Base-by-base conservation (phyloP, 1,139 yeast genomes). In the Ashbya aceris region DNA sequence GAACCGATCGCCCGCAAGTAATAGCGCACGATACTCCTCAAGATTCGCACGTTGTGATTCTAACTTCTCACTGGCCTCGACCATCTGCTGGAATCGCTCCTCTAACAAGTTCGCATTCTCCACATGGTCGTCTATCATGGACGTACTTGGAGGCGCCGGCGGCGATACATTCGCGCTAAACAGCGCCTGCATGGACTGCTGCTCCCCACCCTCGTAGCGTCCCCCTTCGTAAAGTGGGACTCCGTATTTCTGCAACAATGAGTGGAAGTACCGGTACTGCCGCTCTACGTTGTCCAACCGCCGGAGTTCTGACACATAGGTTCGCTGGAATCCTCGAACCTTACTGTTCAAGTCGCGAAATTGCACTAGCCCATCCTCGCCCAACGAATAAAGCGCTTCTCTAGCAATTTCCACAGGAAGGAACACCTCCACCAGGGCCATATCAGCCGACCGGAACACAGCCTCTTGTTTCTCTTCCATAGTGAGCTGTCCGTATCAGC, bases 381-480 rank as follows among this genome's bases (percentile, higher is more conserved):
- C 98, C 33, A 91, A 67, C 2, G 81, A 75, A 41, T 83, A 79
- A 10, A 87, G 93, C 46, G 86, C 79, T 48, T 87, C 95, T 49
- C 97, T 71, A 7, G 95, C 84, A 46, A 86, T 77, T 62, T 91
- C 98, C 29, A 81, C 77, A n/a, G 97, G 86, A 41, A 91, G 79
- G 63, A 84, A 91, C 60, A 91, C 75, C 67, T 91, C 97, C 34
- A 89, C 87, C 50, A 89, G 72, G 36, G 87, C 74, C 97, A 91
- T 89, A 45, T 93, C 95, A 66, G 97, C 96, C 42, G 96, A 84
- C 66, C 85, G 83, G 75, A 79, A 79, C 51, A 79, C 74, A 38
- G 85, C 86, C 67, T 80, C 87, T 51, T 78, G 79, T 31, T 60
- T 58, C 36, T 49, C 54, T 45, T 44, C 47, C 51, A 44, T 45